Conservation (phyloP, 371 early-diverging fungal genomes). For the Zychaea mexicana region DNA sequence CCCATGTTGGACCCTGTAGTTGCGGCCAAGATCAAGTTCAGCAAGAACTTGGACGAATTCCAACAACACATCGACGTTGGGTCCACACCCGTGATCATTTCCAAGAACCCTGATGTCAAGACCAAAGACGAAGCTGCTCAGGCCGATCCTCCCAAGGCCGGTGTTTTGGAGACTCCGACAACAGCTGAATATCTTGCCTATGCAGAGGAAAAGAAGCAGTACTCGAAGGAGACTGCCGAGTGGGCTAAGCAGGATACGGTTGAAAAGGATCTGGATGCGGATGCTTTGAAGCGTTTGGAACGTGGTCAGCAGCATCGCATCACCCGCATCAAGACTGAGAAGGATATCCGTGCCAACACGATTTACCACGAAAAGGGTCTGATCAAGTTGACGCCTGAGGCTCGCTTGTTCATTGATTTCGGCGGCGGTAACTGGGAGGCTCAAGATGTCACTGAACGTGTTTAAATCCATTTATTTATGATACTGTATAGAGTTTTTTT, state of each 20-base stretch:
- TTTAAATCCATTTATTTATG: slow-evolving; percentile 5
- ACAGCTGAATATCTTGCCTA: slow-evolving; percentile 18
- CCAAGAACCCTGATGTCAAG: slow-evolving; percentile 25
- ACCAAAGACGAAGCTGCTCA: slow-evolving; percentile 28
- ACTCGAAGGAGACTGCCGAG: slow-evolving; percentile 20
- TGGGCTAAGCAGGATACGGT: slow-evolving; percentile 23
- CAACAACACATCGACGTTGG: slow-evolving; percentile 56
- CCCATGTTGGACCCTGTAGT: slow-evolving; percentile 89
- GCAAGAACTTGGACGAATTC: slow-evolving; percentile 63
- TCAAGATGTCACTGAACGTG: slow-evolving; percentile 18
- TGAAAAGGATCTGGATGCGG: slow-evolving; percentile 13
- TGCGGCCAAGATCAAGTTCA: slow-evolving; percentile 81
- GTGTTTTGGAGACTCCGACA: slow-evolving; percentile 21
- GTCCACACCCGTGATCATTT: slow-evolving; percentile 33
- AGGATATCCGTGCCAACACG: slow-evolving; percentile 32
- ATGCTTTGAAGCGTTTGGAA: slow-evolving; percentile 20
- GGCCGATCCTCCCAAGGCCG: slow-evolving; percentile 29
- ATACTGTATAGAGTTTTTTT: too few species aligned
- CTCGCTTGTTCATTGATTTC: slow-evolving; percentile 17
- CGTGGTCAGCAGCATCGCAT: slow-evolving; percentile 28
- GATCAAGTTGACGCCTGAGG: slow-evolving; percentile 21
- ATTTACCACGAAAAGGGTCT: slow-evolving; percentile 29
- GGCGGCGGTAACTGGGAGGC: slow-evolving; percentile 13
- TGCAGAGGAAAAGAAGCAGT: slow-evolving; percentile 13
- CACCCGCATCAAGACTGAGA: slow-evolving; percentile 37